Evolutionary conservation across 805 yeast species (phyloP).

Genomic region (Teunomyces tritomae): DNA sequence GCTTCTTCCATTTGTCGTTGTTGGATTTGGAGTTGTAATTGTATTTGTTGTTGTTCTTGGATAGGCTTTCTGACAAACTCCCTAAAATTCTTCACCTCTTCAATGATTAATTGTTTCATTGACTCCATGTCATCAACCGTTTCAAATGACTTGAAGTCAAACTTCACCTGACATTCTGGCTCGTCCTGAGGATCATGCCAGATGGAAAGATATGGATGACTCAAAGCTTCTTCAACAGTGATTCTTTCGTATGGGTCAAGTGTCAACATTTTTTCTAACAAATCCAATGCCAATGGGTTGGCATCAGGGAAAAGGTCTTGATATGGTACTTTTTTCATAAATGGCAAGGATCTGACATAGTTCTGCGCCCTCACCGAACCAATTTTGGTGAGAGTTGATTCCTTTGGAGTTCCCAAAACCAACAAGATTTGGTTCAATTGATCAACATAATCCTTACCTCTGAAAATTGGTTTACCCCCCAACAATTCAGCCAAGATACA

Average conservation of each 20-base stretch:
- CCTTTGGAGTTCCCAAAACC: conserved; percentile 88
- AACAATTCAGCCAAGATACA: conserved; percentile 92
- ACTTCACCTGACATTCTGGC: conserved; percentile 74
- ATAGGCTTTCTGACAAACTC: conserved; percentile 78
- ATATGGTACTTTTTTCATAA: conserved; percentile 77
- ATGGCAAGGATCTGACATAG: conserved; percentile 84
- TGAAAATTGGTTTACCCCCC: conserved; percentile 87
- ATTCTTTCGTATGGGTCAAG: conserved; percentile 83
- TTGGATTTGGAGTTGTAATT: conserved; percentile 31
- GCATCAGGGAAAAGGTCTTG: conserved; percentile 74
- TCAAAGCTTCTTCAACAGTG: conserved; percentile 82
- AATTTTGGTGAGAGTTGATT: conserved; percentile 40
- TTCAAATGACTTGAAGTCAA: conserved; percentile 82
- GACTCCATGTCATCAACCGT: conserved; percentile 72
- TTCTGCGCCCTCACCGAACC: conserved; percentile 90
- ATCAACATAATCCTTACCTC: conserved; percentile 95
- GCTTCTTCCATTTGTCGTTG: conserved; percentile 24
- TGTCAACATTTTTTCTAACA: conserved; percentile 66
- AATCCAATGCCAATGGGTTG: conserved; percentile 80
- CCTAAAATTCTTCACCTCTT: conserved; percentile 77
- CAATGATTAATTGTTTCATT: conserved; percentile 73
- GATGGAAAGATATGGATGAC: conserved; percentile 80
- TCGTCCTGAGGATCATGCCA: conserved; percentile 90
- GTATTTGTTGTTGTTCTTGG: conserved; percentile 48
- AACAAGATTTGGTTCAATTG: conserved; percentile 85